Evolutionary conservation across 2,329 filamentous ascomycete genomes (phyloP).

Genomic region (Meredithiella fracta): DNA sequence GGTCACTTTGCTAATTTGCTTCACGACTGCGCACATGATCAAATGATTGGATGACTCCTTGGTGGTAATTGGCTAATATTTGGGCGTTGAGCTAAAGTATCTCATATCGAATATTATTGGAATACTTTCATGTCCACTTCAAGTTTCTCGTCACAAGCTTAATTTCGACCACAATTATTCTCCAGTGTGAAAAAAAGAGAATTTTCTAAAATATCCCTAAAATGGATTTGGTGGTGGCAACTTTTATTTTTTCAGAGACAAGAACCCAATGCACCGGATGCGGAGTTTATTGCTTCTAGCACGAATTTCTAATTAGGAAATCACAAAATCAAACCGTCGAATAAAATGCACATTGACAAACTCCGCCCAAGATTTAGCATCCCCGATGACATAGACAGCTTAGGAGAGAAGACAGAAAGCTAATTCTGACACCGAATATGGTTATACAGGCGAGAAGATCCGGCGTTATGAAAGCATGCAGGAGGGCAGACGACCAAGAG

Average conservation of each 20-base stretch:
- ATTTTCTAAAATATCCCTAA: not conserved
- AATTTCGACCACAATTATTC: too few relatives aligned
- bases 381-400: not conserved
- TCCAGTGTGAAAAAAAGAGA: not conserved
- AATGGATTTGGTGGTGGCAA: not conserved
- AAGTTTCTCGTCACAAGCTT: too few relatives aligned
- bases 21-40: not conserved
- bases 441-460: not conserved
- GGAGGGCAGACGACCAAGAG: not conserved
- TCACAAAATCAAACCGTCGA: not conserved
- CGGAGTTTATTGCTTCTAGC: conserved; percentile 7
- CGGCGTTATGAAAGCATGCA: not conserved
- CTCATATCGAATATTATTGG: too few relatives aligned
- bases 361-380: not conserved
- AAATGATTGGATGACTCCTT: too few relatives aligned
- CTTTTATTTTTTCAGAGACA: not conserved
- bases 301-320: conserved; percentile 7
- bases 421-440: not conserved
- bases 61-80: not conserved
- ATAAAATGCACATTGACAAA: too few relatives aligned
- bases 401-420: not conserved
- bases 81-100: not conserved
- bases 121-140: too few relatives aligned
- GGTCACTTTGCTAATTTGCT: not conserved
- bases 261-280: conserved; percentile 4